Evolutionary conservation across 208 protist genomes (phyloP).

Genomic region (Crithidia expoeki): DNA sequence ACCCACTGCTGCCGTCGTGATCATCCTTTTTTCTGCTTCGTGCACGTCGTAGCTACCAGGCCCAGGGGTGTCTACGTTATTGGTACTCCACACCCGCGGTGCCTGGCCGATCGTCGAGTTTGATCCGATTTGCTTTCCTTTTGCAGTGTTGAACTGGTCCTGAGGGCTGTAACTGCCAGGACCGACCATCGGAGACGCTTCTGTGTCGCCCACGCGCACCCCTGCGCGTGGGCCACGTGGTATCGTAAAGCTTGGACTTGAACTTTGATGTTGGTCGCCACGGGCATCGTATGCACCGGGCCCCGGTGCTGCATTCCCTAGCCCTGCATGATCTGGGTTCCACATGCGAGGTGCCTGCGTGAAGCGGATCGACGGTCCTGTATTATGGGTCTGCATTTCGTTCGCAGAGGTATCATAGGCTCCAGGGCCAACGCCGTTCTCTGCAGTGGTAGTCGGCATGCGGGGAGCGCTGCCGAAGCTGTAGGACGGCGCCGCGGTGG

Average conservation of each 20-base stretch:
- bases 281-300: constrained; percentile 35
- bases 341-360: constrained; percentile 24
- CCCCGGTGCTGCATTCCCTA: background rate
- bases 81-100: constrained; percentile 9
- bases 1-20: background rate
- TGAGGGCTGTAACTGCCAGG: constrained; percentile 29
- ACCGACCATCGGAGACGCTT: constrained; percentile 27
- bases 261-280: background rate
- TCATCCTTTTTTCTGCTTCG: too few relatives aligned
- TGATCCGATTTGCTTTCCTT: background rate
- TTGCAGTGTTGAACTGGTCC: background rate
- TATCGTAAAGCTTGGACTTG: constrained; percentile 22
- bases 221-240: constrained; percentile 25
- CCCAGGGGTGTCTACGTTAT: constrained; percentile 25
- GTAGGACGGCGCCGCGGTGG: constrained; percentile 12
- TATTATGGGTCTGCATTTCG: background rate
- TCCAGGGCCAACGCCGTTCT: constrained; percentile 20
- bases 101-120: background rate
- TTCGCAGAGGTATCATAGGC: constrained; percentile 24
- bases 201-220: constrained; percentile 26
- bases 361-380: constrained; percentile 8
- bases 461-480: constrained; percentile 48
- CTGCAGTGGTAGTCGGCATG: constrained; percentile 10
- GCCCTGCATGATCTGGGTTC: background rate
- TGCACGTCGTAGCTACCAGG: constrained; percentile 34